A percentile compares a stretch with the other conserved stretches of the same genome.
These are phyloP conservation scores for Biscutella laevigata DNA, from an alignment of 441 rosid species.

Conservation along the genomic window DNA sequence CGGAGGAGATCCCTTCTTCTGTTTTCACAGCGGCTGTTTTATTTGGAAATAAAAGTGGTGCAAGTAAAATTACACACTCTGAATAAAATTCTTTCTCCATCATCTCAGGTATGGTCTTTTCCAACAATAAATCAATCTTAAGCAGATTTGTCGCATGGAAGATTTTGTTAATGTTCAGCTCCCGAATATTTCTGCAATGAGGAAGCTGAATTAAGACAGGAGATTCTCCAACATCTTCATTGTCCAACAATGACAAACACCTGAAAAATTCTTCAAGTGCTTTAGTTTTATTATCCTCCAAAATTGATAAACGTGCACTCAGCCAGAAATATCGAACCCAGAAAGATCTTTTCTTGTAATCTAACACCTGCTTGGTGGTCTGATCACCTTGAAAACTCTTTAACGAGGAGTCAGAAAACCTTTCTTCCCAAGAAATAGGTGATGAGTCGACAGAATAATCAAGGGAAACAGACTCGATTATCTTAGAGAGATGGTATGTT, in stretches of 20 bases:
- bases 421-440: constrained; percentile 29
- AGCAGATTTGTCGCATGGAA: constrained; percentile 72
- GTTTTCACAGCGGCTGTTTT: constrained; percentile 34
- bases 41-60: constrained; percentile 69
- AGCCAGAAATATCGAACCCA: constrained; percentile 93
- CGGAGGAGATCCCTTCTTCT: constrained; percentile 36
- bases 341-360: constrained; percentile 43
- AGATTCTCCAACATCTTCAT: constrained; percentile 36
- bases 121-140: constrained; percentile 67
- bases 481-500: constrained; percentile 85
- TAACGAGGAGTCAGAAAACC: constrained; percentile 23
- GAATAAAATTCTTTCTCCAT: constrained; percentile 65
- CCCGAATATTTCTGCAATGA: constrained; percentile 60
- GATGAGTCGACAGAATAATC: constrained; percentile 40
- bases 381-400: constrained; percentile 34
- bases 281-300: constrained; percentile 72
- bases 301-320: constrained; percentile 76
- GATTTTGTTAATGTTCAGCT: constrained; percentile 54
- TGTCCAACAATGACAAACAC: constrained; percentile 57
- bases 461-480: constrained; percentile 81
- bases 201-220: constrained; percentile 41
- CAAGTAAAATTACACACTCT: constrained; percentile 65
- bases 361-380: constrained; percentile 26
- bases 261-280: constrained; percentile 65
- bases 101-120: constrained; percentile 62